Base-by-base conservation (phyloP, 1,139 yeast genomes). In the Protomyces lactucae-debilis region DNA sequence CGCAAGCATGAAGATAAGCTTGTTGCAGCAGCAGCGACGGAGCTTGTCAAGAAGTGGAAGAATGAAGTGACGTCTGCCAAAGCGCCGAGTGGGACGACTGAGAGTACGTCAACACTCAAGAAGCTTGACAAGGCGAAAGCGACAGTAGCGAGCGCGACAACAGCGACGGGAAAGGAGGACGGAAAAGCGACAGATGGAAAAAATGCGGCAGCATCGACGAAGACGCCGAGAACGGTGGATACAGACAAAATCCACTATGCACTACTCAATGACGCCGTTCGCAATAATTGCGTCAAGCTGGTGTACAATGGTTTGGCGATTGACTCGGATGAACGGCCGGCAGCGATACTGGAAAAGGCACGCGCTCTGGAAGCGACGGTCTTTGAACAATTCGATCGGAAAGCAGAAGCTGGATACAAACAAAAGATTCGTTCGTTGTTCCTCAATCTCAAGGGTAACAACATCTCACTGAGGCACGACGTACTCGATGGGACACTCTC, bases 221-320 rank as follows among this genome's bases (percentile, higher is more conserved):
- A 67, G 23, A 59, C 55, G 28, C 43, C 64, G 12, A 45, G 57
- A 3, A 39, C 66, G 6, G 60, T 66, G 9, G 60, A 68, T 40
- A 57, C 71, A 32, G 60, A 67, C 55, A 55, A 67, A 12, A 53
- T 53, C 12, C 54, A 52, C 64, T 88, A 89, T 72, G 77, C 86
- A 57, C 85, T 93, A 18, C 83, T 99, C 73, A 92, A 93, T 64
- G 88, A 89, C 72, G 77, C 86, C 57, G 85, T 93, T 18, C 83
- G 99, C 73, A 92, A 93, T 75, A 87, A 88, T 60, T 90, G 96
- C 39, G 81, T 93, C 10, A 83, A 84, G 65, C 95, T 96, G 0
- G 78, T 90, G 36, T 93, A 93, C 74, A 88, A 95, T 51, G 96
- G 97, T 0, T 79, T 93, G 71, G 97, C 95, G 32, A 82, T 87